Base-by-base conservation (phyloP, 495 filamentous ascomycete genomes). In the Durotheca rogersii region DNA sequence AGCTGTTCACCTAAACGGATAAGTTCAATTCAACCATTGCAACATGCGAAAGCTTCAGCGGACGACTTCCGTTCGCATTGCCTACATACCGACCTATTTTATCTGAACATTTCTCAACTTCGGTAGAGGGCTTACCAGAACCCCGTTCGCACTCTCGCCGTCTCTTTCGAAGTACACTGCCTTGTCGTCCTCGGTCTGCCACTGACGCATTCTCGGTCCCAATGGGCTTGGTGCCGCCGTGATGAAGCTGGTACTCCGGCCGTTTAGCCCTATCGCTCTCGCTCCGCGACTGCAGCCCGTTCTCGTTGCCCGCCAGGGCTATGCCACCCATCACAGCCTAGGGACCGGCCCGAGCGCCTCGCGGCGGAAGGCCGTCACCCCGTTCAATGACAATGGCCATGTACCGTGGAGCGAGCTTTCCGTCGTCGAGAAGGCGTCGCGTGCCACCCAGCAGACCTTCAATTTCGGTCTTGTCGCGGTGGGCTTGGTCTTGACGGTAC, bases 391-490 rank as follows among this genome's bases (percentile, higher is more conserved):
- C 53, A 81, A 89, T 67, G 88, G 89, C 9, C 75, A 82, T 60
- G 83, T 92, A 7, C 79, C 81, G 31, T 97, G 93, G 93, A 69
- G 72, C 0, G 76, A 91, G 19, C 77, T 98, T 23, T 87, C 81
- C 9, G 65, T 70, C 0, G 64, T 73, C 38, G 91, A 96, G 67
- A 97, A 96, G 65, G 83, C 83, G 5, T 84, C 84, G 40, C 82
- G 94, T 32, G 87, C 92, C 17, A 89, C 89, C 7, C 91, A 95
- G 65, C 93, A 96, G 58, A 83, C 86, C 9, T 84, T 93, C 68
- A 97, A 95, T 72, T 81, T 95, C 21, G 74, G 83, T 46, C 67
- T 95, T 29, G 80, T 97, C 2, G 41, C 92, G 6, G 73, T 84
- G 4, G 93, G 94, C 27, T 67, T 88, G 15, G 77, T 83, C 10